phyloP scores from a whole-genome alignment of 306 rosid species.

The Astragalus membranaceus region DNA sequence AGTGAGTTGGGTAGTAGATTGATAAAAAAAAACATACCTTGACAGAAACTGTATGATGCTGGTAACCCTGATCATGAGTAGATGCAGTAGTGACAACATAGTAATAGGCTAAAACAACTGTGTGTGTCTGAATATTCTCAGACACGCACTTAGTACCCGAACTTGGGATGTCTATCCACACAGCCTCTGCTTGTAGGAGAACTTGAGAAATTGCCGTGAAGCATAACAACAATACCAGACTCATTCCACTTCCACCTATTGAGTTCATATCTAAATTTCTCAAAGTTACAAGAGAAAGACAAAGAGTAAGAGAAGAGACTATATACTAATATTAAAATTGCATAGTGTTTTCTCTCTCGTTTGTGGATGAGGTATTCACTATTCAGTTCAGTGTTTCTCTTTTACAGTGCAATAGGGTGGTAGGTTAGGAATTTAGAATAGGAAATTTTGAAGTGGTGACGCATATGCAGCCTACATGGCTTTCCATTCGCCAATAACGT shows the following conservation, averaged over 20 bases:
- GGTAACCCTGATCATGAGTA: background rate
- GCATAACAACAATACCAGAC: background rate
- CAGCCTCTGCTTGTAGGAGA: constrained; percentile 19
- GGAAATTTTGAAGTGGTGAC: too few relatives aligned
- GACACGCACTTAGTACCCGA: constrained; percentile 48
- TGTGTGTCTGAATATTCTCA: constrained; percentile 37
- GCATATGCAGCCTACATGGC: too few relatives aligned
- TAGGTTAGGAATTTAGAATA: too few relatives aligned
- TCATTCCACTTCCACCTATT: background rate
- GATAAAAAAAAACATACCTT: constrained; percentile 6
- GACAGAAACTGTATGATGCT: constrained; percentile 10
- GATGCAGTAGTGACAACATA: background rate
- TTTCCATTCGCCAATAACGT: too few relatives aligned
- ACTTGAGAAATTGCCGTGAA: background rate
- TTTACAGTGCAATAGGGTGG: too few relatives aligned
- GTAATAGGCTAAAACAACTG: constrained; percentile 48
- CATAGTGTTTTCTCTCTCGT: too few relatives aligned
- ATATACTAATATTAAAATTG: too few relatives aligned
- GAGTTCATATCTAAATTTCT: constrained; percentile 3
- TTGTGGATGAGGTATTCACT: too few relatives aligned
- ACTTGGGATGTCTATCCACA: constrained; percentile 35
- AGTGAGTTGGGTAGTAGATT: background rate
- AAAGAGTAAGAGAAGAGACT: too few relatives aligned
- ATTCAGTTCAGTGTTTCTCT: too few relatives aligned
- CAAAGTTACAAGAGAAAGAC: too few relatives aligned